Evolutionary conservation across 805 yeast species (phyloP).

Genomic region (Saccharomycopsis sp.): DNA sequence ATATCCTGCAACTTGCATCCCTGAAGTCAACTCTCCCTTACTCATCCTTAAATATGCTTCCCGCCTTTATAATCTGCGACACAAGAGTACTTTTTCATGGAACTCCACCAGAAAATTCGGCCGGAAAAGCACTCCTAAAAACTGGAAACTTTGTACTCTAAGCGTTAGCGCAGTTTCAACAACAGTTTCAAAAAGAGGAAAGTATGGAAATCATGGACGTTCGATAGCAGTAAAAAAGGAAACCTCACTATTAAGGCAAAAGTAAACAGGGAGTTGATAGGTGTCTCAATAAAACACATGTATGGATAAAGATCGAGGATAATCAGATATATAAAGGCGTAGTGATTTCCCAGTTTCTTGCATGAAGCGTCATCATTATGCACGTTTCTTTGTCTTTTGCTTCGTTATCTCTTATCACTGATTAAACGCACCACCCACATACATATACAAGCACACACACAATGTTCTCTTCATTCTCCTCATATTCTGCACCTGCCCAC

Average conservation of each 20-base stretch:
- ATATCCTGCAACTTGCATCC: no score
- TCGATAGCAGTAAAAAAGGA: background rate
- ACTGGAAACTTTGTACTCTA: background rate
- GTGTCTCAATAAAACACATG: background rate
- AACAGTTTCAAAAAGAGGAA: background rate
- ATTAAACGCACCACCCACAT: no score
- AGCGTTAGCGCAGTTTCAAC: background rate
- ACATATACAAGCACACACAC: no score
- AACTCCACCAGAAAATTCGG: background rate
- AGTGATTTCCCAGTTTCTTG: background rate
- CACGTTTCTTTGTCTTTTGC: no score
- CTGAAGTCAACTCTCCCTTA: no score
- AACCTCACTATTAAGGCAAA: background rate
- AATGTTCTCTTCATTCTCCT: background rate
- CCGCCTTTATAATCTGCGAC: no score
- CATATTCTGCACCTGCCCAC: background rate
- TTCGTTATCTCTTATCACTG: no score
- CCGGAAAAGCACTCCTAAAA: background rate
- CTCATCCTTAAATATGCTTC: no score
- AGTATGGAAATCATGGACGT: slow-evolving; percentile 1
- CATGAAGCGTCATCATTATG: no score
- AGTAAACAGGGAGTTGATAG: background rate
- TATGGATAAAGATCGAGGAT: background rate
- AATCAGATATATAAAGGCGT: background rate
- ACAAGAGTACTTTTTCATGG: no score